A percentile compares a stretch with the other conserved stretches of the same genome.
Conservation (phyloP, 176 grass and related monocot genomes). For the Zea mays region Zm-B73-REFERENCE-NAM-5.0 NC_050098.1:223092501-223093000, state of each 20-base stretch:
- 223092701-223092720: constrained; percentile 94
- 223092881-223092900: constrained; percentile 66
- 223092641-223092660: background rate
- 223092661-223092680: constrained; percentile 84
- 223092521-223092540: background rate
- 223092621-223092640: background rate
- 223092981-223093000: constrained; percentile 47
- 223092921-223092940: constrained; percentile 89
- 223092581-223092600: background rate
- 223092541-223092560: constrained; percentile 14
- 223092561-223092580: background rate
- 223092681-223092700: constrained; percentile 94
- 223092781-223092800: constrained; percentile 90
- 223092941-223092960: constrained; percentile 76
- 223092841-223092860: constrained; percentile 76
- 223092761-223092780: constrained; percentile 59
- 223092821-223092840: constrained; percentile 66
- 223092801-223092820: constrained; percentile 66
- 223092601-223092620: constrained; percentile 1
- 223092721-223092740: constrained; percentile 78
- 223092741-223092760: constrained; percentile 53
- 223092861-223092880: constrained; percentile 62
- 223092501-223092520: background rate
- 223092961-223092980: constrained; percentile 82
- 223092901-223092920: constrained; percentile 77